phyloP scores from a whole-genome alignment of 495 filamentous ascomycete species.

The Aspergillus affinis region DNA sequence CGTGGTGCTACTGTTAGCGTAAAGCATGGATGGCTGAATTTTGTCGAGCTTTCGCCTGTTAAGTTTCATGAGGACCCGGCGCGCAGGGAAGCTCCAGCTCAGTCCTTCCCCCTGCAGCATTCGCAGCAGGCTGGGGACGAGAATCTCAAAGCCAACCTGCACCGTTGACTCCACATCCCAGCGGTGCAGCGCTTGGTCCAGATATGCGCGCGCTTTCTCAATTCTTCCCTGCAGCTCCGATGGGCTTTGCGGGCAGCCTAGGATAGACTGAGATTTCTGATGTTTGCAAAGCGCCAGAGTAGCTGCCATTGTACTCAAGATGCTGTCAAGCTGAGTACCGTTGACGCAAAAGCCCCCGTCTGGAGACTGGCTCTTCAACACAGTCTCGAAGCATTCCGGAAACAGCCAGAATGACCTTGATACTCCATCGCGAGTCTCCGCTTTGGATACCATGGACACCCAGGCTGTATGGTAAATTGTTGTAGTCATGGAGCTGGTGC shows the following conservation, averaged over 20 bases:
- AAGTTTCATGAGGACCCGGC: background rate
- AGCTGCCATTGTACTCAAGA: conserved; percentile 20
- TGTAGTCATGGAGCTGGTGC: conserved; percentile 28
- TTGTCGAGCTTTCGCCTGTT: background rate
- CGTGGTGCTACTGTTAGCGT: conserved; percentile 25
- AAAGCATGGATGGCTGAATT: conserved; percentile 17
- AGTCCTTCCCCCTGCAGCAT: conserved; percentile 24
- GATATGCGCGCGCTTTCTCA: background rate
- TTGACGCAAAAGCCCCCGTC: conserved; percentile 17
- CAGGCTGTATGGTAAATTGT: conserved; percentile 47
- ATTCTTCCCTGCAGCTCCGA: background rate
- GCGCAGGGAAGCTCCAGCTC: conserved; percentile 27
- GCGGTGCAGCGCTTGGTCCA: background rate
- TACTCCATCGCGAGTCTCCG: conserved; percentile 12
- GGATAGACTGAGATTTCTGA: background rate
- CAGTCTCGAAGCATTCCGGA: conserved; percentile 32
- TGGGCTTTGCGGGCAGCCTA: background rate
- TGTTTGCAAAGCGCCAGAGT: conserved; percentile 13
- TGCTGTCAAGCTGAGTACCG: conserved; percentile 14
- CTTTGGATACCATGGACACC: conserved; percentile 39
- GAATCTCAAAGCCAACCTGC: conserved; percentile 40
- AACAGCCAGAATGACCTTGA: conserved; percentile 34
- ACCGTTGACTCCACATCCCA: conserved; percentile 17
- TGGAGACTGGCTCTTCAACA: conserved; percentile 24
- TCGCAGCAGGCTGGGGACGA: conserved; percentile 31